Conservation (phyloP, 352 stramenopile species). For the Globisporangium recalcitrans region DNA sequence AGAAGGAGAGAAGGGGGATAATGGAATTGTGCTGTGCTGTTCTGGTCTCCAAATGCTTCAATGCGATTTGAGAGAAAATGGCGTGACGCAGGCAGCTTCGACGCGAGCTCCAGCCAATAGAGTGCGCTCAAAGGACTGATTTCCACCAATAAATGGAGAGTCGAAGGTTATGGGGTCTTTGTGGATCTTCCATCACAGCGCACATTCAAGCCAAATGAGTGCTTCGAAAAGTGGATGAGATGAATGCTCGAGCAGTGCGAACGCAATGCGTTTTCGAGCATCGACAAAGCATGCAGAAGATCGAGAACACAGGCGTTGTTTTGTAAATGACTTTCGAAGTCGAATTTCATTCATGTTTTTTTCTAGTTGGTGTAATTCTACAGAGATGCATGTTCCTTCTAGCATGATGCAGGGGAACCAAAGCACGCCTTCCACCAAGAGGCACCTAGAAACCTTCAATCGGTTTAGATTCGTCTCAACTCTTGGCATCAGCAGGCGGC, state of each 20-base stretch:
- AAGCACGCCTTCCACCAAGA: conserved; percentile 1
- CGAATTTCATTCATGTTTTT: conserved; percentile 15
- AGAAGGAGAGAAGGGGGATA: neutral
- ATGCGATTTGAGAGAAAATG: neutral
- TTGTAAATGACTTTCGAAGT: conserved; percentile 10
- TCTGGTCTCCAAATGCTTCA: neutral
- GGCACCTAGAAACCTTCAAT: conserved; percentile 16
- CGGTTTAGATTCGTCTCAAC: conserved; percentile 11
- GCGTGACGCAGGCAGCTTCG: conserved; percentile 11
- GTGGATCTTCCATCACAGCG: conserved; percentile 17
- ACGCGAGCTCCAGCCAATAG: conserved; percentile 14
- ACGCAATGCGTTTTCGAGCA: too few relatives aligned
- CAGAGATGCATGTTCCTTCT: conserved; percentile 20
- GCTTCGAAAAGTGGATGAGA: too few relatives aligned
- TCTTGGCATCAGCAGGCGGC: neutral
- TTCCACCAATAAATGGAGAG: neutral
- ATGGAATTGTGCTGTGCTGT: too few relatives aligned
- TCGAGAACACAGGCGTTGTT: neutral
- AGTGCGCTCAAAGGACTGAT: neutral
- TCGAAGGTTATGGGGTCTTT: neutral
- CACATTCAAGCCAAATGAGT: neutral
- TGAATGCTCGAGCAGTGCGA: too few relatives aligned
- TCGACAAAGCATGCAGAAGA: neutral
- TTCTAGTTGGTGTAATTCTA: conserved; percentile 28
- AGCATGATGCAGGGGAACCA: neutral